Conservation (phyloP, 441 rosid species). For the Populus tomentosa region DNA sequence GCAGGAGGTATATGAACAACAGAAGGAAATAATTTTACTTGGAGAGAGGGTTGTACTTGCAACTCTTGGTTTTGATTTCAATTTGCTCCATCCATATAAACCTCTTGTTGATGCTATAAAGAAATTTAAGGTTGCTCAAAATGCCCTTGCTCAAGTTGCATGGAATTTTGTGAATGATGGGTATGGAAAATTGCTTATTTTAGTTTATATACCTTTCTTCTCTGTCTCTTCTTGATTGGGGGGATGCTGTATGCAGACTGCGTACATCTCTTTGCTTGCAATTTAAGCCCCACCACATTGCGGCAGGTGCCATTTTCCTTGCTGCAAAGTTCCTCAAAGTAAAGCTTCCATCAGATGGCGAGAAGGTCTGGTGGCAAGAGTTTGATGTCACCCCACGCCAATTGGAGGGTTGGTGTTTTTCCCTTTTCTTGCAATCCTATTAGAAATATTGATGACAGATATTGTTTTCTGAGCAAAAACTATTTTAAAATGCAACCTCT, state of each 20-base stretch:
- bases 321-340: constrained; percentile 99
- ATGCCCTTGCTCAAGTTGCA: constrained; percentile 93
- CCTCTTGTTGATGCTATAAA: constrained; percentile 97
- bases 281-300: constrained; percentile 98
- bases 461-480: not conserved
- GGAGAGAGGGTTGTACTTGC: constrained; percentile 96
- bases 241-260: constrained; percentile 77
- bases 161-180: constrained; percentile 99
- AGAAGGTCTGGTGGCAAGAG: constrained; percentile 62
- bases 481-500: too few relatives aligned
- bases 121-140: constrained; percentile 91
- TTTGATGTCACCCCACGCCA: constrained; percentile 76
- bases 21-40: constrained; percentile 70
- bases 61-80: constrained; percentile 80
- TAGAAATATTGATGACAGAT: not conserved
- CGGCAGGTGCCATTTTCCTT: constrained; percentile 98
- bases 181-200: constrained; percentile 45
- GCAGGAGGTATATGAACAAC: constrained; percentile 97
- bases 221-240: constrained; percentile 20
- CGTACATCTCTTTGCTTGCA: constrained; percentile 99
- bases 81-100: constrained; percentile 86
- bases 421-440: constrained; percentile 7
- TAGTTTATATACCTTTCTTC: constrained; percentile 8
- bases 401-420: constrained; percentile 77
- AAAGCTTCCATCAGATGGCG: constrained; percentile 98